phyloP scores from a whole-genome alignment of 2,329 filamentous ascomycete genomes.

The Fusarium sororula region DNA sequence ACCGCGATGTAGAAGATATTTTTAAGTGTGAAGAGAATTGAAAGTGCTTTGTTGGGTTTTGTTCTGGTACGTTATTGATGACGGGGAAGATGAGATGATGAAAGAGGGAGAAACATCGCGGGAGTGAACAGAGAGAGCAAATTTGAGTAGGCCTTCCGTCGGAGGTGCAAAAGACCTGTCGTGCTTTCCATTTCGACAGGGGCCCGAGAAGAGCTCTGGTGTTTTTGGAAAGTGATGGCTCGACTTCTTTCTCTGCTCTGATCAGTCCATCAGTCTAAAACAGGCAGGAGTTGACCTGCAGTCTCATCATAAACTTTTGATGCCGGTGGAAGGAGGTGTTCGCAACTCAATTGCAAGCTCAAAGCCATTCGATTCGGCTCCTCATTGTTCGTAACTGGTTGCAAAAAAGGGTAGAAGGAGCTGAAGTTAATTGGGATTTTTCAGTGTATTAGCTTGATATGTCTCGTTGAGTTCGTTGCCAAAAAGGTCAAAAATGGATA shows the following conservation, averaged over 20 bases:
- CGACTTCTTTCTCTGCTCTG: not conserved
- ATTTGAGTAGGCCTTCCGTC: not conserved
- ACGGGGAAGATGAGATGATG: not conserved
- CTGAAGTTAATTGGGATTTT: too few relatives aligned
- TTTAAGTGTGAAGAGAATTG: not conserved
- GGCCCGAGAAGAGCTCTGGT: accelerated
- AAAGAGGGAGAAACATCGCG: not conserved
- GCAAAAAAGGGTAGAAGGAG: not conserved
- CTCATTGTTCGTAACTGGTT: accelerated
- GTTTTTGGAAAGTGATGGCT: not conserved
- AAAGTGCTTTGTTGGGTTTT: not conserved
- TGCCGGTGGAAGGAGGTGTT: not conserved
- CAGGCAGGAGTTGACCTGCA: not conserved
- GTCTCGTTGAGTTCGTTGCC: too few relatives aligned
- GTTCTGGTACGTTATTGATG: not conserved
- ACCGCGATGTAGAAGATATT: not conserved
- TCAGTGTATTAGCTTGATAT: too few relatives aligned
- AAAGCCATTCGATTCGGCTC: accelerated
- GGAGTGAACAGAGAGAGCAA: accelerated
- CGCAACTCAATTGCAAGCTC: not conserved
- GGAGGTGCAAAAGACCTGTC: accelerated
- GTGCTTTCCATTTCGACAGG: not conserved
- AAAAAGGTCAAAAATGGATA: not conserved
- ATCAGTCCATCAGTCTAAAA: not conserved
- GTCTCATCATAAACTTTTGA: not conserved